Conservation (phyloP, 331 rosid species). For the Saraca asoca region DNA sequence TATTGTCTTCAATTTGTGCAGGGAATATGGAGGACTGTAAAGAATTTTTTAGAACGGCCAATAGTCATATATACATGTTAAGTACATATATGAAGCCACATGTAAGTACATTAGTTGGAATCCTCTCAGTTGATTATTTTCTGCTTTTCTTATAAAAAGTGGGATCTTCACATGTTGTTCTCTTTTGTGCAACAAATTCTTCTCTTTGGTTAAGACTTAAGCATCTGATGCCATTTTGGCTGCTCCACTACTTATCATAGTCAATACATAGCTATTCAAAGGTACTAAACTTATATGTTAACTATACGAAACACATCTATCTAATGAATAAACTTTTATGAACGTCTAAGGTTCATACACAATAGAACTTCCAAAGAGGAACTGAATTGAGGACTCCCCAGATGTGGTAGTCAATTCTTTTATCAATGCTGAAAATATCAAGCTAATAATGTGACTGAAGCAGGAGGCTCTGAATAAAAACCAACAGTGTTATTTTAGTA, state of each 20-base stretch:
- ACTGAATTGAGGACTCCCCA: not conserved
- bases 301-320: too few relatives aligned
- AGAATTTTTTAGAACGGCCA: slow-evolving; percentile 58
- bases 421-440: not conserved
- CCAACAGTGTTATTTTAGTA: too few relatives aligned
- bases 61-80: slow-evolving; percentile 65
- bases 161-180: not conserved
- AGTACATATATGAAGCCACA: slow-evolving; percentile 92
- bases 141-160: slow-evolving; percentile 2
- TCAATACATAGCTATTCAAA: too few relatives aligned
- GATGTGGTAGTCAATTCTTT: not conserved
- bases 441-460: not conserved
- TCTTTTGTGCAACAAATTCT: too few relatives aligned
- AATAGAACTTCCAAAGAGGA: not conserved
- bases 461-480: not conserved
- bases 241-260: too few relatives aligned
- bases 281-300: too few relatives aligned
- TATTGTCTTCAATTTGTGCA: slow-evolving; percentile 45
- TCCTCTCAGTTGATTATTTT: not conserved
- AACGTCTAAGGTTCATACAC: not conserved
- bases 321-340: not conserved
- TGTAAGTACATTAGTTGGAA: slow-evolving; percentile 53
- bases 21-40: slow-evolving; percentile 73
- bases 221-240: too few relatives aligned
- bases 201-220: too few relatives aligned